A percentile compares a stretch with the other conserved stretches of the same genome.
phyloP scores from a whole-genome alignment of 306 rosid genomes.

The Clitoria ternatea region DNA sequence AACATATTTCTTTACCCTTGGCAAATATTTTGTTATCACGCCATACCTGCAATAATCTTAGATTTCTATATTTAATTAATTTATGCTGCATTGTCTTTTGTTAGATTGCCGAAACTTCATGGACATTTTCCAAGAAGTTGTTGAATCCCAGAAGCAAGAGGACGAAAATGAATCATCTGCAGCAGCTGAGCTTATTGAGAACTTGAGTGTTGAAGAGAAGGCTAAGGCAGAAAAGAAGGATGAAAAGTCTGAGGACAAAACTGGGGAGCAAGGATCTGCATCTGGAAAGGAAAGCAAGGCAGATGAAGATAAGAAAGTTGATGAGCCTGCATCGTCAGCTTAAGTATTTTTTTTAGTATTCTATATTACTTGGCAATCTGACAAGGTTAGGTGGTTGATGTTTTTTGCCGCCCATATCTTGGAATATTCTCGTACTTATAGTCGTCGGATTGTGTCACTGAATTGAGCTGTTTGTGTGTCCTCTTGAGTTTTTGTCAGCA shows the following conservation, averaged over 20 bases:
- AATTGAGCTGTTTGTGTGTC: constrained; percentile 41
- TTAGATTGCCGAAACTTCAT: constrained; percentile 79
- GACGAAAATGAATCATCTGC: constrained; percentile 58
- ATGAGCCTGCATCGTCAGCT: constrained; percentile 50
- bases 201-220: constrained; percentile 72
- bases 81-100: neutral
- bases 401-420: constrained; percentile 36
- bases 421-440: constrained; percentile 31
- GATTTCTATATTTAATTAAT: neutral
- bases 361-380: constrained; percentile 33
- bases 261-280: constrained; percentile 30
- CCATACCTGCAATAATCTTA: neutral
- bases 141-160: constrained; percentile 68
- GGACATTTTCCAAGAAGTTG: constrained; percentile 90
- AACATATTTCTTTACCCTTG: neutral
- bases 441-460: constrained; percentile 43
- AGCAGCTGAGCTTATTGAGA: constrained; percentile 72
- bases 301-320: constrained; percentile 52
- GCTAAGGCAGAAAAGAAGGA: constrained; percentile 34
- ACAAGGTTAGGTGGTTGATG: constrained; percentile 41
- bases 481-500: constrained; percentile 38
- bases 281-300: constrained; percentile 29
- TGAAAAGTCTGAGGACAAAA: constrained; percentile 40
- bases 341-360: constrained; percentile 32
- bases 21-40: neutral